Percentiles rank a stretch among this genome's conserved stretches.
These are phyloP conservation scores for Rhizophora mangle DNA, from an alignment of 345 rosid genomes.

Conservation along the genomic window DNA sequence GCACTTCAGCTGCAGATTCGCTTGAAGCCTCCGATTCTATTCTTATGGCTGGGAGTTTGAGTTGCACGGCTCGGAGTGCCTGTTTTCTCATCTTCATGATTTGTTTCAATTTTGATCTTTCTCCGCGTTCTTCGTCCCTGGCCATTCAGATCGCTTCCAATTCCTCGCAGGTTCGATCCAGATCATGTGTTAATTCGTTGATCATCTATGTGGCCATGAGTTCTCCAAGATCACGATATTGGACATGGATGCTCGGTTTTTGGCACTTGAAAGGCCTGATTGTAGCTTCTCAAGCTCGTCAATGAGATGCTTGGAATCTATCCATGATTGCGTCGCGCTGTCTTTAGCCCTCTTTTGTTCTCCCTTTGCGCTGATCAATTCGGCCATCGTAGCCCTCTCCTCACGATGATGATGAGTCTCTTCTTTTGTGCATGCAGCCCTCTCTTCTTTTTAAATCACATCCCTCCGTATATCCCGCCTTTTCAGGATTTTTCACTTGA, in stretches of 20 bases:
- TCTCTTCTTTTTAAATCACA: constrained; percentile 4
- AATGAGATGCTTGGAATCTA: constrained; percentile 52
- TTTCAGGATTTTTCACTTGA: too few species aligned
- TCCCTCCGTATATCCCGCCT: constrained; percentile 5
- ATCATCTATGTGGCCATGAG: constrained; percentile 18
- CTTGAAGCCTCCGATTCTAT: constrained; percentile 42
- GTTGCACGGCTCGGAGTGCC: constrained; percentile 38
- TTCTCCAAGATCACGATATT: constrained; percentile 32
- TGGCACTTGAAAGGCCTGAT: constrained; percentile 30
- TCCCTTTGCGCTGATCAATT: constrained; percentile 33
- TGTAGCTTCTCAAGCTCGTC: constrained; percentile 53
- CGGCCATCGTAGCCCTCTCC: constrained; percentile 26
- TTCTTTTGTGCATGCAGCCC: background rate
- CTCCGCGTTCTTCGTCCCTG: constrained; percentile 25
- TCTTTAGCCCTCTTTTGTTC: constrained; percentile 43
- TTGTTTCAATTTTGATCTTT: constrained; percentile 33
- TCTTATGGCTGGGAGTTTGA: constrained; percentile 34
- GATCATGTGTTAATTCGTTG: constrained; percentile 17
- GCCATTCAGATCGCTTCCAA: constrained; percentile 27
- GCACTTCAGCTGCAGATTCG: constrained; percentile 35
- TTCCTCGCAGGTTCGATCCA: constrained; percentile 24
- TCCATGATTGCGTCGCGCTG: constrained; percentile 44
- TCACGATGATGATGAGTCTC: background rate
- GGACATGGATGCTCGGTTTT: constrained; percentile 35
- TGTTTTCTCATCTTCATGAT: constrained; percentile 40